Base-by-base conservation (phyloP, 768 basidiomycete species). In the Tulasnella calospora region DNA sequence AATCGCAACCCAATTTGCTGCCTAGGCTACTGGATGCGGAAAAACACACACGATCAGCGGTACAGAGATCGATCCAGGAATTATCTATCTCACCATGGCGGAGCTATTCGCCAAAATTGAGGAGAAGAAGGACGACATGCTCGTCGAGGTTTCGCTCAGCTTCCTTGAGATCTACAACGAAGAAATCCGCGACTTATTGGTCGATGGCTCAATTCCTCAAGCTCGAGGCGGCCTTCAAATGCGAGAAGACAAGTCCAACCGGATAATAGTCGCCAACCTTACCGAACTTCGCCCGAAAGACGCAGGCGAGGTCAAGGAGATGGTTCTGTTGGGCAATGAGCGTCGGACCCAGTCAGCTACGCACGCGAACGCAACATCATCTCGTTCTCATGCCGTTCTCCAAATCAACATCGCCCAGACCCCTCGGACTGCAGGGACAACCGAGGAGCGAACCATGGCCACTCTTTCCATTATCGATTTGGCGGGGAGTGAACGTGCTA, bases 131-230 rank as follows among this genome's bases (percentile, higher is more conserved):
- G 94, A 94, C 77, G 93, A 98, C 46, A 91, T 91, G 89, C 92
- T 91, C 77, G 90, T 92, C 69, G 93, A 95, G 81, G 93, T 99
- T 74, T 89, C 92, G 81, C 94, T 99, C 75, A 97, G 96, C 4
- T 98, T 98, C 85, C 90, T 99, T 78, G 98, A 99, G 84, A 98
- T 99, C 77, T 99, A 99, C 87, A 99, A 99, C 84, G 98, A 99
- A 85, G 95, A 95, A 83, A 99, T 99, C 81, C 92, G 95, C 15
- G 98, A 99, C 84, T 91, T 99, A 46, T 91, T 99, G 70, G 85
- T 91, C 1, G 95, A 97, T 79, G 86, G 90, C 19, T 89, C 89
- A n/a, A 84, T 87, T 2, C 85, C 86, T 30, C 78, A 82, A n/a
- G 90, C 92, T 51, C 90, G 93, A 72, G 96, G 96, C 12, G 95